Evolutionary conservation across 148 eudicot genomes (phyloP).

Genomic region (Silene uniflora): DNA sequence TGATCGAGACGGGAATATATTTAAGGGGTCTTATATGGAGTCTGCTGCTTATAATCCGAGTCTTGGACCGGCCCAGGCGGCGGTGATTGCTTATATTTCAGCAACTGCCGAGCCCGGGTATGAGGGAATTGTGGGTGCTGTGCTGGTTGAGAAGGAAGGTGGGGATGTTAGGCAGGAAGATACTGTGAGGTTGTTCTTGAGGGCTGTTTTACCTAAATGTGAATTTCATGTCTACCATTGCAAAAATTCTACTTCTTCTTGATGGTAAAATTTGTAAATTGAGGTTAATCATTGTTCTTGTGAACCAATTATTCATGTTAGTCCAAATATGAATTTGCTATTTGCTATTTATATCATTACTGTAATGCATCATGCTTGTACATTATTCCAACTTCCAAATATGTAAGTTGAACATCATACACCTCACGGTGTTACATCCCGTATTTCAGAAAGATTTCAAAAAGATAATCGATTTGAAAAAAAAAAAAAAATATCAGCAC

Average conservation of each 20-base stretch:
- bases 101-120: conserved; percentile 35
- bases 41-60: conserved; percentile 96
- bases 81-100: conserved; percentile 57
- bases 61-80: conserved; percentile 80
- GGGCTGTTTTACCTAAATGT: conserved; percentile 52
- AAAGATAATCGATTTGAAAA: too few relatives aligned
- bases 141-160: conserved; percentile 68
- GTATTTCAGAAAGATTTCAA: too few relatives aligned
- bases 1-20: conserved; percentile 53
- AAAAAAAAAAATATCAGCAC: too few relatives aligned
- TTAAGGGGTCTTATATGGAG: conserved; percentile 66
- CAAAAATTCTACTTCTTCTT: neutral
- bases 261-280: neutral
- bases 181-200: conserved; percentile 60
- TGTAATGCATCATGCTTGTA: too few relatives aligned
- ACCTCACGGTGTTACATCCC: too few relatives aligned
- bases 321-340: neutral
- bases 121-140: conserved; percentile 53
- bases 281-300: neutral
- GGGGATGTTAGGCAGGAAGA: conserved; percentile 65
- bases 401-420: too few relatives aligned
- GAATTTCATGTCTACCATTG: conserved; percentile 57
- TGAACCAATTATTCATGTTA: neutral
- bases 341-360: too few relatives aligned
- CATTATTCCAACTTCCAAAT: too few relatives aligned